phyloP scores from a whole-genome alignment of 1,139 yeast genomes.

The Casaregolazyma lundiana region DNA sequence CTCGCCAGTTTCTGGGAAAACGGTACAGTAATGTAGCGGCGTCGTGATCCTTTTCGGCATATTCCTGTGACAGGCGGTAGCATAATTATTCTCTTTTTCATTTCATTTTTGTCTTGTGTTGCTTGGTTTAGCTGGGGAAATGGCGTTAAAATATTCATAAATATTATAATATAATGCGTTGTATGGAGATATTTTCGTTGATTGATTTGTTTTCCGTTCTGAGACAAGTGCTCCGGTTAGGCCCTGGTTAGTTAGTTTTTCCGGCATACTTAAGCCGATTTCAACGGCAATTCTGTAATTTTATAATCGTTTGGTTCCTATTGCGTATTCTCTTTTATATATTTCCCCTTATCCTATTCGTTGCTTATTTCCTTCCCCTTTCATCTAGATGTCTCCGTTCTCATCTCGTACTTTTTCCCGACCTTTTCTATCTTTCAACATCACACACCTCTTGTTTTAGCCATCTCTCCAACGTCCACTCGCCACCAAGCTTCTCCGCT shows the following conservation, averaged over 20 bases:
- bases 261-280: not conserved
- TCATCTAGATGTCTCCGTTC: not conserved
- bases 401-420: not conserved
- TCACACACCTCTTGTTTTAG: not conserved
- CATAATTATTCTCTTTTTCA: not conserved
- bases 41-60: no score
- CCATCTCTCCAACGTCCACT: no score
- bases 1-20: constrained; percentile 2
- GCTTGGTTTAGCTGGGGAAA: not conserved
- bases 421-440: not conserved
- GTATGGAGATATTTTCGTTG: no score
- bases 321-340: no score
- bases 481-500: not conserved
- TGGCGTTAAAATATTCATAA: not conserved
- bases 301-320: no score
- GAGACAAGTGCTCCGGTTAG: no score
- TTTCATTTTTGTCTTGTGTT: not conserved
- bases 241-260: no score
- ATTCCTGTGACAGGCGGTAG: no score
- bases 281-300: not conserved
- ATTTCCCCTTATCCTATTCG: not conserved
- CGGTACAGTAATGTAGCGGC: not conserved
- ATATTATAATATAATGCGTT: not conserved
- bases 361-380: no score
- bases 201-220: no score